Conservation (phyloP, 148 eudicot species). For the Nyssa sinensis region DNA sequence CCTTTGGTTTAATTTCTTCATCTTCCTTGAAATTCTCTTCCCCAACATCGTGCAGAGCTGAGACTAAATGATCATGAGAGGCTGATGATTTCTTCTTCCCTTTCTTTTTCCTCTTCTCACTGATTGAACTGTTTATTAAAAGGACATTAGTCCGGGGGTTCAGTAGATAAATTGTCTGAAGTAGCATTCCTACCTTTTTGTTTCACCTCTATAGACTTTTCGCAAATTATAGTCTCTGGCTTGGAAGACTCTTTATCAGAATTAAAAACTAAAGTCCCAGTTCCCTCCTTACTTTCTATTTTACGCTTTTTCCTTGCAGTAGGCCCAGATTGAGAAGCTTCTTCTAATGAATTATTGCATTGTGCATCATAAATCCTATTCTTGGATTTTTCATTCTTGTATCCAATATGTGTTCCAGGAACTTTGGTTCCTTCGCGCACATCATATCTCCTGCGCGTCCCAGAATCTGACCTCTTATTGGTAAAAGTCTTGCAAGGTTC, state of each 20-base stretch:
- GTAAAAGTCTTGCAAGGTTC: no score
- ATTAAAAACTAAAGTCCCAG: constrained; percentile 13
- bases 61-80: constrained; percentile 1
- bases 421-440: not conserved
- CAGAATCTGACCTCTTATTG: no score
- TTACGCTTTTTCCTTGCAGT: constrained; percentile 32
- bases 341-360: constrained; percentile 1
- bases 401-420: constrained; percentile 12
- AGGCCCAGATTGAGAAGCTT: constrained; percentile 2
- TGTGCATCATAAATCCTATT: constrained; percentile 4
- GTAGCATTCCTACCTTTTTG: constrained; percentile 18
- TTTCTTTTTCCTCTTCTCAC: constrained; percentile 16
- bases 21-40: constrained; percentile 12
- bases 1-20: constrained; percentile 10
- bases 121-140: constrained; percentile 12
- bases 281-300: constrained; percentile 14
- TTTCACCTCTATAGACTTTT: constrained; percentile 13
- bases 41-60: constrained; percentile 8
- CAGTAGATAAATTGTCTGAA: constrained; percentile 13
- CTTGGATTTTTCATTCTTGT: constrained; percentile 2
- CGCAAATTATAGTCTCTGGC: not conserved
- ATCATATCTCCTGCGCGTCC: no score
- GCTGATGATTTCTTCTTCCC: constrained; percentile 14
- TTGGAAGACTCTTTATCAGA: constrained; percentile 10
- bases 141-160: constrained; percentile 14